These are phyloP conservation scores for Aspergillus sclerotiicarbonarius DNA, from an alignment of 495 filamentous ascomycete species.

Conservation along the genomic window DNA sequence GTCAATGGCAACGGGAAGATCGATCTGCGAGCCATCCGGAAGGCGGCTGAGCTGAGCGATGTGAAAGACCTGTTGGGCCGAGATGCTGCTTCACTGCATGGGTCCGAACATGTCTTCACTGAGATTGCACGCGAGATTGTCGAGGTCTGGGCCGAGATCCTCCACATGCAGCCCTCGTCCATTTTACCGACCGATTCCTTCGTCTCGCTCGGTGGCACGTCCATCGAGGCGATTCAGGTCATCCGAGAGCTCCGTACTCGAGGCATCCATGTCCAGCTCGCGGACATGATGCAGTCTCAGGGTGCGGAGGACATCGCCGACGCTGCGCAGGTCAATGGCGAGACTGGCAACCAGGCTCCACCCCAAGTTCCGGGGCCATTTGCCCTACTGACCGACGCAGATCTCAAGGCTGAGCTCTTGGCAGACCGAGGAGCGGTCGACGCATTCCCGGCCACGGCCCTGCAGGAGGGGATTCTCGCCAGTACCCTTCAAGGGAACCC, in stretches of 20 bases:
- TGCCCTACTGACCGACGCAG: neutral
- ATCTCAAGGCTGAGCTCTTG: conserved; percentile 27
- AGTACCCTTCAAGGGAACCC: conserved; percentile 31
- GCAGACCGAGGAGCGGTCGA: conserved; percentile 33
- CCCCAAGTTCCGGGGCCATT: conserved; percentile 7
- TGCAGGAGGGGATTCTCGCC: conserved; percentile 47
- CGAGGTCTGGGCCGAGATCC: conserved; percentile 34
- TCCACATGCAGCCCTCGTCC: conserved; percentile 24
- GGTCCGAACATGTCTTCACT: neutral
- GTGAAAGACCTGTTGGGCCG: neutral
- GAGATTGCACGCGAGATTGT: conserved; percentile 23
- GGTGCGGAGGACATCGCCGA: conserved; percentile 23
- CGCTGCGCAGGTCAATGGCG: conserved; percentile 5
- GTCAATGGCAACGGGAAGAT: conserved; percentile 21
- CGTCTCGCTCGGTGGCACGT: conserved; percentile 52
- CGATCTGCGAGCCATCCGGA: conserved; percentile 12
- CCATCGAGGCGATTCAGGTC: conserved; percentile 53
- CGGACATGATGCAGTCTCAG: conserved; percentile 24
- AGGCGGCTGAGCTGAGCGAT: neutral
- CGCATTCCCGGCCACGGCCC: conserved; percentile 48
- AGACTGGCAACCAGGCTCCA: conserved; percentile 3
- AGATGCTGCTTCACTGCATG: neutral
- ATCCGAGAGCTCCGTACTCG: conserved; percentile 1
- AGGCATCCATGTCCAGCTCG: conserved; percentile 20
- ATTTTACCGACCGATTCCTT: conserved; percentile 47